Percentiles rank a stretch among this genome's conserved stretches.
These are phyloP conservation scores for Trichosanthes cucumerina DNA, from an alignment of 306 rosid species.

Conservation along the genomic window DNA sequence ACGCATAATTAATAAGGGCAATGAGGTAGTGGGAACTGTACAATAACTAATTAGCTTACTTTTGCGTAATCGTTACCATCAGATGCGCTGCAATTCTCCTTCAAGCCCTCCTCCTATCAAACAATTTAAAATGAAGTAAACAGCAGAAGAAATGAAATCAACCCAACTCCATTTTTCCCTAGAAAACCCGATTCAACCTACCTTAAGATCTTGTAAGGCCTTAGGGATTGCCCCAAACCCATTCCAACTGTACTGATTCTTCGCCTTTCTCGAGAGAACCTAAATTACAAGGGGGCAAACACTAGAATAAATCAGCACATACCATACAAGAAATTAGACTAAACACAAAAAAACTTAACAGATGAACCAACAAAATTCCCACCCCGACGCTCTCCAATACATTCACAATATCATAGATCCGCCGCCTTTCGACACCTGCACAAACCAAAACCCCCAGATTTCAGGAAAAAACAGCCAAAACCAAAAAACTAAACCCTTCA, in stretches of 20 bases:
- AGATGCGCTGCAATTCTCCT: slow-evolving; percentile 18
- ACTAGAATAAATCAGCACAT: neutral
- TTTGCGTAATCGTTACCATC: slow-evolving; percentile 13
- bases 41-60: slow-evolving; percentile 15
- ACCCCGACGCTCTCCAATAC: slow-evolving; percentile 91
- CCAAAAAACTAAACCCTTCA: neutral
- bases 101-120: slow-evolving; percentile 30
- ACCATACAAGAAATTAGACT: neutral
- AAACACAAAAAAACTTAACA: neutral
- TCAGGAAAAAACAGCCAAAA: neutral
- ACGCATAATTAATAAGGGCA: neutral
- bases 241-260: slow-evolving; percentile 89
- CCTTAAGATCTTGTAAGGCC: slow-evolving; percentile 66
- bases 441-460: neutral
- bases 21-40: neutral
- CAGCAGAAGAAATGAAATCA: neutral
- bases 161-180: neutral
- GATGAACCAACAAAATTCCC: neutral
- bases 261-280: slow-evolving; percentile 82
- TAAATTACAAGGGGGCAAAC: slow-evolving; percentile 1
- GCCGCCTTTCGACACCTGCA: slow-evolving; percentile 78
- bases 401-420: slow-evolving; percentile 91
- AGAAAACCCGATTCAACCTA: neutral
- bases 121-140: neutral
- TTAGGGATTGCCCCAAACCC: slow-evolving; percentile 74